Evolutionary conservation across 2,329 filamentous ascomycete species (phyloP).

Genomic region (Phialophora tarda): DNA sequence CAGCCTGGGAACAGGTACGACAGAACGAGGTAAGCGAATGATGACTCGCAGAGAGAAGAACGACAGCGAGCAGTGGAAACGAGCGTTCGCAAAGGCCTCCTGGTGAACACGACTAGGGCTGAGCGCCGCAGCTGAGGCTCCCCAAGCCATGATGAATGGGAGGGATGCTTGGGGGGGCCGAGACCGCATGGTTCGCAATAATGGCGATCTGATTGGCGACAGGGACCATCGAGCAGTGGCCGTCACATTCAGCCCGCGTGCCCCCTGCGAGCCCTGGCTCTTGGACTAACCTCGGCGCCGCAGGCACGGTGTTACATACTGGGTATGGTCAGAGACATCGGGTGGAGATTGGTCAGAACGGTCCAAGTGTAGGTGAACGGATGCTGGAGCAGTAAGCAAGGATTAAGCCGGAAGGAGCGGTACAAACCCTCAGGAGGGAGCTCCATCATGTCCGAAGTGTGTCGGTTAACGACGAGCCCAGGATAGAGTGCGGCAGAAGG

Average conservation of each 20-base stretch:
- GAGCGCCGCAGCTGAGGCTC: slow-evolving; percentile 34
- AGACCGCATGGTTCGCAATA: slow-evolving; percentile 23
- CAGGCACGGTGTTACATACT: slow-evolving; percentile 10
- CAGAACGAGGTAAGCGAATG: slow-evolving; percentile 8
- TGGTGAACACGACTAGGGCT: slow-evolving; percentile 27
- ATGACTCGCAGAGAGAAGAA: slow-evolving; percentile 12
- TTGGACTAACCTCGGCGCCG: slow-evolving; percentile 21
- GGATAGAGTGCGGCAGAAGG: not conserved
- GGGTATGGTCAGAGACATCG: slow-evolving; percentile 11
- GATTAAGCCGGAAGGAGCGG: slow-evolving; percentile 3
- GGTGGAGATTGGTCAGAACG: slow-evolving; percentile 24
- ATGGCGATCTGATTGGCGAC: slow-evolving; percentile 22
- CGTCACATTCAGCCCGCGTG: slow-evolving; percentile 24
- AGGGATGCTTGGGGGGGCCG: slow-evolving; percentile 27
- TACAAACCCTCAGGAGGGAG: not conserved
- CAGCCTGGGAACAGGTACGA: slow-evolving; percentile 6
- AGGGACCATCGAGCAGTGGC: not conserved
- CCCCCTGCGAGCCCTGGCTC: slow-evolving; percentile 9
- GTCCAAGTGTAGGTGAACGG: not conserved
- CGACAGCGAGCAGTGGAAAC: slow-evolving; percentile 21
- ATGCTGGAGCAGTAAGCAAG: slow-evolving; percentile 18
- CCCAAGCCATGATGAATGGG: slow-evolving; percentile 16
- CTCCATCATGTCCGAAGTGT: not conserved
- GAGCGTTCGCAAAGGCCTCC: slow-evolving; percentile 18
- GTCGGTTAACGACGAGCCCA: not conserved